A percentile compares a stretch with the other conserved stretches of the same genome.
Conservation (phyloP, 768 basidiomycete genomes). For the Macrolepiota fuliginosa region DNA sequence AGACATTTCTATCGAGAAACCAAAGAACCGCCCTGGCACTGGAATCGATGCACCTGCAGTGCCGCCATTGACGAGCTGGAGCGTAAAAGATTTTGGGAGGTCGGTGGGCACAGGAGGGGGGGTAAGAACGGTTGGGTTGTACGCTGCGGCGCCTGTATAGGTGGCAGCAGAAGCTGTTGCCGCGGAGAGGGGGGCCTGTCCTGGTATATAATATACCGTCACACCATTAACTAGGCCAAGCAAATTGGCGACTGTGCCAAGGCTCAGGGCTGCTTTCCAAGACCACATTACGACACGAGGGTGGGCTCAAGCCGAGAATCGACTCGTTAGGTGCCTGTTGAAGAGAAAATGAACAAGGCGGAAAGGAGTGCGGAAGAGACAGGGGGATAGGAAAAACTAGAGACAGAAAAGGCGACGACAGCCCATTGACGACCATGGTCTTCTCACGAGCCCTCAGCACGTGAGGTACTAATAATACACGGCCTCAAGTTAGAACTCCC, state of each 20-base stretch:
- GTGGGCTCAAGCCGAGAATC: not conserved
- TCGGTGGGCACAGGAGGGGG: conserved; percentile 50
- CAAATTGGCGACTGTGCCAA: not conserved
- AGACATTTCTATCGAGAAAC: conserved; percentile 64
- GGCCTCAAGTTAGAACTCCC: not conserved
- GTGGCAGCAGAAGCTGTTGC: conserved; percentile 33
- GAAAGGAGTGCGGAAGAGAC: conserved; percentile 8
- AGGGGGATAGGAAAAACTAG: not conserved
- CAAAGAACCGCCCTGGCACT: conserved; percentile 42
- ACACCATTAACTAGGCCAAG: conserved; percentile 18
- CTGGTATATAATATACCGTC: conserved; percentile 34
- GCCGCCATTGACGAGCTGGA: conserved; percentile 39
- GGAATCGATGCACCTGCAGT: conserved; percentile 33
- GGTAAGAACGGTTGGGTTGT: conserved; percentile 47
- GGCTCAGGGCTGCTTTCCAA: conserved; percentile 2
- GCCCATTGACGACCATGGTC: not conserved
- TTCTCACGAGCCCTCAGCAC: not conserved
- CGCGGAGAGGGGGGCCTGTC: conserved; percentile 26
- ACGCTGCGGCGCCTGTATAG: conserved; percentile 52
- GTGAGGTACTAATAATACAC: not conserved
- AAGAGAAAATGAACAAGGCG: not conserved
- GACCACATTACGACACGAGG: not conserved
- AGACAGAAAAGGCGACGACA: not conserved
- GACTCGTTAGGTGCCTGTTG: not conserved
- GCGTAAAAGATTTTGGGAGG: conserved; percentile 38